Base-by-base conservation (phyloP, 2,329 filamentous ascomycete genomes). In the Penicillium sp. region DNA sequence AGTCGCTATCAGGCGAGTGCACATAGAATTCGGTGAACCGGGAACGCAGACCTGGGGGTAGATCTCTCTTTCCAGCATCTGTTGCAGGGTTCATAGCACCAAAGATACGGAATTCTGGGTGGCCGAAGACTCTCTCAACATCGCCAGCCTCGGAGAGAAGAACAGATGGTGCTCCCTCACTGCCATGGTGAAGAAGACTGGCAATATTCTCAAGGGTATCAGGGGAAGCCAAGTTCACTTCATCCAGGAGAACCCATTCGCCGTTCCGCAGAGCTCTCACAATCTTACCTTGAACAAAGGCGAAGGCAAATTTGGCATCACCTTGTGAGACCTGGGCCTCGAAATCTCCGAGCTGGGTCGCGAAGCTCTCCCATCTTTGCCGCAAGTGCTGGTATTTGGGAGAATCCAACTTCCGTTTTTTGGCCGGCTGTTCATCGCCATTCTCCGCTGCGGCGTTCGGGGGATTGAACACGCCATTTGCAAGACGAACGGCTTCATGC, bases 21-120 rank as follows among this genome's bases (percentile, higher is more conserved):
- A 99, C 91, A 69, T 96, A 99, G 23, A 99, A 80, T 72, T 99
- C 94, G 0, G 94, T 97, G 68, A 99, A 99, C 46, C 92, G 85
- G 9, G 92, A 96, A 52, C 93, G 83, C 41, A 97, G 85, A 1
- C 93, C 92, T 52, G 90, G 86, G 0, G 93, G 91, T 16, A 99
- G 78, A 72, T 99, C 94, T 53, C 93, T 87, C 75, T 99, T 99
- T 57, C 95, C 94, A 53, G 97, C 86, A 76, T 99, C 94, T 3
- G 94, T 99, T 6, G 94, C 94, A 31, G 94, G 94, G 68, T 99
- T 99, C 94, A 99, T 99, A 29, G 95, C 94, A 49, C 90, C 95
- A 68, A 99, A 99, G 15, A 99, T 89, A 38, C 94, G 86, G 72
- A 99, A 99, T 60, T 96, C 86, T 0, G 91, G 87, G 72, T 99